These are phyloP conservation scores for Paecilomyces sp. DNA, from an alignment of 2,329 filamentous ascomycete species.

Conservation along the genomic window DNA sequence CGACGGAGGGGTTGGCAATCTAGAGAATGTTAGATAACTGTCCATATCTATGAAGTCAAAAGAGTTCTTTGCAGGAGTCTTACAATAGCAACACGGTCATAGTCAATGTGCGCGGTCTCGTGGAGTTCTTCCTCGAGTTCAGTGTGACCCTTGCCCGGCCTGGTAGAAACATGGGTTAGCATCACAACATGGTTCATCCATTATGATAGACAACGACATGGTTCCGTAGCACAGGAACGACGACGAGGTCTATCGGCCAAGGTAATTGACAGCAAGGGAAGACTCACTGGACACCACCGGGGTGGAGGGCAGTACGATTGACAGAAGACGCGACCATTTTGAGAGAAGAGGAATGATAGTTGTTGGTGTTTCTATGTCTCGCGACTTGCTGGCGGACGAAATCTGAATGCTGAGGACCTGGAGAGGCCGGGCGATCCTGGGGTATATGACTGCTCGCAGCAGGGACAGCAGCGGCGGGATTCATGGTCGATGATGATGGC, in stretches of 20 bases:
- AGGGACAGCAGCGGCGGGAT: slow-evolving; percentile 17
- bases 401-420: slow-evolving; percentile 46
- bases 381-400: slow-evolving; percentile 51
- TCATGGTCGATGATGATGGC: slow-evolving; percentile 18
- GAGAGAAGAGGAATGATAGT: slow-evolving; percentile 54
- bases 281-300: slow-evolving; percentile 79
- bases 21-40: slow-evolving; percentile 17
- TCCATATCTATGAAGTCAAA: not conserved
- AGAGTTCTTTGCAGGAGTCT: slow-evolving; percentile 8
- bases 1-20: slow-evolving; percentile 87
- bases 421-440: slow-evolving; percentile 33
- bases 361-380: slow-evolving; percentile 48
- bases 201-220: not conserved
- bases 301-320: slow-evolving; percentile 91
- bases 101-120: slow-evolving; percentile 97
- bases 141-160: slow-evolving; percentile 80
- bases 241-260: slow-evolving; percentile 7
- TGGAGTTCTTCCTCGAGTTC: slow-evolving; percentile 97
- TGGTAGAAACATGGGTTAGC: slow-evolving; percentile 29
- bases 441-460: slow-evolving; percentile 38
- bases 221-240: not conserved
- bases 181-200: slow-evolving; percentile 1
- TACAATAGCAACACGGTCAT: slow-evolving; percentile 96
- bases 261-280: slow-evolving; percentile 7
- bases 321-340: slow-evolving; percentile 53